Conservation (phyloP, 495 filamentous ascomycete genomes). For the Durotheca rogersii region DNA sequence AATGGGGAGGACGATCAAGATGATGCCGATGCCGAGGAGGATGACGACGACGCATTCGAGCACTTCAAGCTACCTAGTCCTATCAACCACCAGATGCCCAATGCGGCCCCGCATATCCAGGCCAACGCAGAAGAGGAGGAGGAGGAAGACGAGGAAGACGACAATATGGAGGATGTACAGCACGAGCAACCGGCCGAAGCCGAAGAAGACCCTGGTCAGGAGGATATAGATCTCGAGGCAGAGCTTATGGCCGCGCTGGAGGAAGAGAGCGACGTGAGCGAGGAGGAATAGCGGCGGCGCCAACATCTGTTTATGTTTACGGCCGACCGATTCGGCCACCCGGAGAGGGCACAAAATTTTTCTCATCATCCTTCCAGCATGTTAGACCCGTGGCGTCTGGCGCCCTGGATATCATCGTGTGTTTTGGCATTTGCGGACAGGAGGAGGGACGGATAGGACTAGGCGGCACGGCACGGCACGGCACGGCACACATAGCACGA, state of each 20-base stretch:
- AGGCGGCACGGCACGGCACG: too few relatives aligned
- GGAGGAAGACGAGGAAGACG: conserved; percentile 26
- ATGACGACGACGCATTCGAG: conserved; percentile 31
- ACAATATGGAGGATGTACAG: conserved; percentile 34
- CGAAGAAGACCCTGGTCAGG: conserved; percentile 23
- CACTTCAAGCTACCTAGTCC: conserved; percentile 41
- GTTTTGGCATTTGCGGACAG: too few relatives aligned
- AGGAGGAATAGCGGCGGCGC: conserved; percentile 37
- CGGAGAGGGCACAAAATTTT: too few relatives aligned
- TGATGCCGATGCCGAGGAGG: conserved; percentile 41
- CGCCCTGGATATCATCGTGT: conserved; percentile 19
- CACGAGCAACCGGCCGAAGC: conserved; percentile 18
- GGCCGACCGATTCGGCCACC: too few relatives aligned
- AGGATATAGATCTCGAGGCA: conserved; percentile 42
- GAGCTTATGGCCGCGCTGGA: conserved; percentile 40
- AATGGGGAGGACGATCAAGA: conserved; percentile 34
- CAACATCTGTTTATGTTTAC: too few relatives aligned
- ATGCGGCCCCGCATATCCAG: conserved; percentile 9
- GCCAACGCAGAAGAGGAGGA: conserved; percentile 12
- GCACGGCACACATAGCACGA: conserved; percentile 1
- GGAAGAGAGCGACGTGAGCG: conserved; percentile 43
- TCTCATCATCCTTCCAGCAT: too few relatives aligned
- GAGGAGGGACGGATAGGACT: conserved; percentile 1
- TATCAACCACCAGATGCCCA: conserved; percentile 32
- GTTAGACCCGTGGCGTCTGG: conserved; percentile 11